phyloP scores from a whole-genome alignment of 2,329 filamentous ascomycete genomes.

The Cercospora sp. region DNA sequence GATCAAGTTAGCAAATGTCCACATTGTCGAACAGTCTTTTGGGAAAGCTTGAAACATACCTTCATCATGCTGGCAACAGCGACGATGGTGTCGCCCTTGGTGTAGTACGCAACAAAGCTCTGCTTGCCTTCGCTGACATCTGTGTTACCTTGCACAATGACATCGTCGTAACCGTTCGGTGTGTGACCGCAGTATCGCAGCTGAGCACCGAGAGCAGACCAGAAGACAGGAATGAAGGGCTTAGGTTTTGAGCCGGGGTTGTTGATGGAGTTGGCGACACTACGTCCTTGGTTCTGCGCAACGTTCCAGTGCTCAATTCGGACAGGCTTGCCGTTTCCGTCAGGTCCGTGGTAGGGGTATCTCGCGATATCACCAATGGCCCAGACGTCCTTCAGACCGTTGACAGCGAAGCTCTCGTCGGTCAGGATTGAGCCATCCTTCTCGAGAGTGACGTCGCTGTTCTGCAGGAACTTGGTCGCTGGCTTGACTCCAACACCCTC shows the following conservation, averaged over 20 bases:
- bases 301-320: constrained; percentile 99
- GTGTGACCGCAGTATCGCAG: constrained; percentile 93
- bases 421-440: constrained; percentile 83
- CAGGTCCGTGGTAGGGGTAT: constrained; percentile 90
- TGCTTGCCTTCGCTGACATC: constrained; percentile 59
- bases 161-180: constrained; percentile 76
- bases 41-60: constrained; percentile 66
- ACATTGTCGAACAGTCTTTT: no score
- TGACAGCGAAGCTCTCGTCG: constrained; percentile 75
- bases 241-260: constrained; percentile 62
- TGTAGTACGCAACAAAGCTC: constrained; percentile 88
- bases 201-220: constrained; percentile 88
- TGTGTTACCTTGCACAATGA: constrained; percentile 75
- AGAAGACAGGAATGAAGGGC: constrained; percentile 90
- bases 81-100: constrained; percentile 79
- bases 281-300: constrained; percentile 85
- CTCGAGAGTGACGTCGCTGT: constrained; percentile 71
- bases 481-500: constrained; percentile 87
- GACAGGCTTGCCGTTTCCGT: constrained; percentile 68
- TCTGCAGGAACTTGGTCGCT: constrained; percentile 76
- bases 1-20: neutral
- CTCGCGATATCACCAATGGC: constrained; percentile 94
- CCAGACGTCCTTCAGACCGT: constrained; percentile 77
- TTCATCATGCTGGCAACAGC: constrained; percentile 88
- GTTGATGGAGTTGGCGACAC: constrained; percentile 74